Percentiles rank a stretch among this genome's conserved stretches.
These are phyloP conservation scores for Blastocrithidia nonstop DNA, from an alignment of 208 protist species.

Conservation along the genomic window DNA sequence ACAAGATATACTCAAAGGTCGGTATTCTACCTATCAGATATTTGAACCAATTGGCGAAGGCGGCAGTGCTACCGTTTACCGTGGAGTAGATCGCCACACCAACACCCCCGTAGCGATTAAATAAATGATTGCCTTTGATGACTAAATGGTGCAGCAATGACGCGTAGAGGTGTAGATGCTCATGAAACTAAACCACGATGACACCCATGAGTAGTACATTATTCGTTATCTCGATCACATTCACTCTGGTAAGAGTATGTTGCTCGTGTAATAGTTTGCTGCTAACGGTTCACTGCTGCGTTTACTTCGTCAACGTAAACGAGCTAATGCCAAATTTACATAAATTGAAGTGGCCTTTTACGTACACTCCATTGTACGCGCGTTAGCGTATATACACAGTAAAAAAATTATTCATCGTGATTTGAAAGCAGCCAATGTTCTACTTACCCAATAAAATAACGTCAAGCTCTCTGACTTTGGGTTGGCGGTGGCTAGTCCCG, in stretches of 20 bases:
- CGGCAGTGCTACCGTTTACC: slow-evolving; percentile 57
- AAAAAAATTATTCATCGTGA: slow-evolving; percentile 45
- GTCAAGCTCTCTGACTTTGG: slow-evolving; percentile 40
- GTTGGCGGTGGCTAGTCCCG: slow-evolving; percentile 24
- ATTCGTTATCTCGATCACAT: slow-evolving; percentile 76
- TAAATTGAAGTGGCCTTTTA: slow-evolving; percentile 18
- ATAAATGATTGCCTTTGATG: slow-evolving; percentile 26
- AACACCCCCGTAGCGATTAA: slow-evolving; percentile 49
- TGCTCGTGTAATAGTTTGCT: slow-evolving; percentile 65
- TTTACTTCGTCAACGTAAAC: slow-evolving; percentile 8
- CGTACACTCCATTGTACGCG: slow-evolving; percentile 41
- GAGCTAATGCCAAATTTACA: slow-evolving; percentile 6
- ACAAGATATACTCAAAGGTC: slow-evolving; percentile 38
- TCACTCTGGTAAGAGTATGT: slow-evolving; percentile 29
- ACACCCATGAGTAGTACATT: slow-evolving; percentile 12
- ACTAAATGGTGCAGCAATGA: slow-evolving; percentile 32
- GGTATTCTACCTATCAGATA: slow-evolving; percentile 67
- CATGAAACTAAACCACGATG: slow-evolving; percentile 21
- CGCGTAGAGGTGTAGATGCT: slow-evolving; percentile 54
- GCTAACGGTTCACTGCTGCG: slow-evolving; percentile 40
- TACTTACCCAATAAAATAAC: slow-evolving; percentile 25
- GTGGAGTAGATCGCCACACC: slow-evolving; percentile 31
- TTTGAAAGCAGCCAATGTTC: slow-evolving; percentile 70
- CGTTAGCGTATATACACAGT: slow-evolving; percentile 41
- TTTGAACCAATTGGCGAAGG: slow-evolving; percentile 55